Evolutionary conservation across 2,329 filamentous ascomycete genomes (phyloP).

Genomic region (Ceratocystis lukuohia): DNA sequence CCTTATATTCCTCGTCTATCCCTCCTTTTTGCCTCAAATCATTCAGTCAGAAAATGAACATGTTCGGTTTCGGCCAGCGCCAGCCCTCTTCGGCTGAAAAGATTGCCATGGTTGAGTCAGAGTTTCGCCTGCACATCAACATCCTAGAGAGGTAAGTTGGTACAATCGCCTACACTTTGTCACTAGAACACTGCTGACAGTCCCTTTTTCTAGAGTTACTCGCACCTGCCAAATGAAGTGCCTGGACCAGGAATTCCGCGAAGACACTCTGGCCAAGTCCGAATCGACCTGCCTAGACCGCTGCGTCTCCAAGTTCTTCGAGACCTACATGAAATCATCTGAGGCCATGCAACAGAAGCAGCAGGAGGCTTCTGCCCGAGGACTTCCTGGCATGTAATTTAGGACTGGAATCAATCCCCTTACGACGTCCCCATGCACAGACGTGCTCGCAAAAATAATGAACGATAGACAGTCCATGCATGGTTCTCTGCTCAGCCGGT

Average conservation of each 20-base stretch:
- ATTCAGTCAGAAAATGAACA: constrained; percentile 28
- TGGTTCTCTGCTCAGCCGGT: constrained; percentile 2
- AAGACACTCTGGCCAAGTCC: constrained; percentile 95
- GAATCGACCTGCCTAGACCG: constrained; percentile 96
- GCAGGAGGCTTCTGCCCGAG: constrained; percentile 34
- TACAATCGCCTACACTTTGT: neutral
- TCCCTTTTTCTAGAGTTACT: constrained; percentile 47
- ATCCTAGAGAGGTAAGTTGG: constrained; percentile 82
- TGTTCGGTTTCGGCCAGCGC: constrained; percentile 43
- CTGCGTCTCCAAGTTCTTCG: constrained; percentile 96
- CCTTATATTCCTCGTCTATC: constrained; percentile 17
- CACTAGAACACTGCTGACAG: neutral
- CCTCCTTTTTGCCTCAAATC: constrained; percentile 1
- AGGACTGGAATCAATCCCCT: neutral
- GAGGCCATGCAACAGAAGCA: constrained; percentile 92
- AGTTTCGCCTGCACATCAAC: constrained; percentile 94
- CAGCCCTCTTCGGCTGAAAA: constrained; percentile 94
- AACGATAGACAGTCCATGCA: neutral
- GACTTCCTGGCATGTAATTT: constrained; percentile 17
- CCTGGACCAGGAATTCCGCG: constrained; percentile 81
- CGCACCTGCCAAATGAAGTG: constrained; percentile 90
- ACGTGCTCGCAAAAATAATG: neutral
- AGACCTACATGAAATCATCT: constrained; percentile 93
- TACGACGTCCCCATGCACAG: neutral
- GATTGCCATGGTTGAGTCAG: constrained; percentile 88